These are phyloP conservation scores for Chlamydomonas applanata DNA, from an alignment of 139 green algal genomes.

Conservation along the genomic window DNA sequence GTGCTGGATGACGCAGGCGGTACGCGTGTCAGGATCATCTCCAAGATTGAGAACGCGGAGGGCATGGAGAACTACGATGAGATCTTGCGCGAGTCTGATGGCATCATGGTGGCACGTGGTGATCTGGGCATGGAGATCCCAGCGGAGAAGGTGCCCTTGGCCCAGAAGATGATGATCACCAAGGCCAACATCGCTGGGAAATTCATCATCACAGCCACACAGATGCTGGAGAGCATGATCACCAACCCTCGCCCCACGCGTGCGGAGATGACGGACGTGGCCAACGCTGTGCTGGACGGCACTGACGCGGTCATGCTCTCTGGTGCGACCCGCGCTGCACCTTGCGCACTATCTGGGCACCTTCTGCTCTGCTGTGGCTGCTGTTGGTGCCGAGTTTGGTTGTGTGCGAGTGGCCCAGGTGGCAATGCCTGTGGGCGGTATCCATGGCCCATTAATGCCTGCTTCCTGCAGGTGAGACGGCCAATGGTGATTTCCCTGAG, in stretches of 20 bases:
- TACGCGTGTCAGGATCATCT: conserved; percentile 59
- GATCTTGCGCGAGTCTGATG: conserved; percentile 66
- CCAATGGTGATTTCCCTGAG: conserved; percentile 63
- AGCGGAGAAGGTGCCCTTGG: conserved; percentile 53
- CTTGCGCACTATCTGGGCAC: too few relatives aligned
- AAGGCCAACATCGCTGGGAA: conserved; percentile 65
- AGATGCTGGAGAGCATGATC: conserved; percentile 59
- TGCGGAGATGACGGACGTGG: conserved; percentile 80
- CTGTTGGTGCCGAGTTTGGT: too few relatives aligned
- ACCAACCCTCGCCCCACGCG: conserved; percentile 59
- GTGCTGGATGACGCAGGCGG: conserved; percentile 54
- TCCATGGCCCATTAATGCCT: too few relatives aligned
- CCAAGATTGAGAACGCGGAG: conserved; percentile 68
- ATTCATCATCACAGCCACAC: conserved; percentile 49
- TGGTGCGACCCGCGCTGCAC: conserved; percentile 20
- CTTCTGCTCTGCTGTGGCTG: too few relatives aligned
- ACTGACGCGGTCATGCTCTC: conserved; percentile 79
- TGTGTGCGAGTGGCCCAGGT: too few relatives aligned
- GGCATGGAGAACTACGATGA: conserved; percentile 59
- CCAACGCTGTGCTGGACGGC: conserved; percentile 76
- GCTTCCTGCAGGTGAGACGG: conserved; percentile 59
- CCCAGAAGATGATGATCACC: conserved; percentile 69
- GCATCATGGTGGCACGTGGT: conserved; percentile 66
- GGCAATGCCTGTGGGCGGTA: too few relatives aligned
- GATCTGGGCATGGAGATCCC: conserved; percentile 71